Base-by-base conservation (phyloP, 176 grass and related monocot species). In the Pontederia crassipes region DNA sequence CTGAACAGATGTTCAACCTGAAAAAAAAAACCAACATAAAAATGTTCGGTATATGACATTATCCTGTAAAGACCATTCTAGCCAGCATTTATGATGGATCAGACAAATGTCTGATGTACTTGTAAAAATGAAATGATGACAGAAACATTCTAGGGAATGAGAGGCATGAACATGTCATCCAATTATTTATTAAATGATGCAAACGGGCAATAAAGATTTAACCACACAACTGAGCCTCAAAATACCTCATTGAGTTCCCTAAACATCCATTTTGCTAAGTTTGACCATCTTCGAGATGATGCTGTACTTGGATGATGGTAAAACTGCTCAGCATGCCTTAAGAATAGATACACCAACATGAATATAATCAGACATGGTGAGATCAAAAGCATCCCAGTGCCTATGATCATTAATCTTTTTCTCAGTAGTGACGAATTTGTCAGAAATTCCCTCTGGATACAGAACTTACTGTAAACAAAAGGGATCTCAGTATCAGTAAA, bases 1-100 rank as follows among this genome's bases (percentile, higher is more conserved):
- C 76, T 98, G 77, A 98, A 93, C 71, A 98, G 72, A 89, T 98
- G 94, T 61, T 98, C 85, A 2, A 93, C 94, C 94, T 98, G 79
- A 50, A 76, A 85, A 28, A 85, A 28, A 12, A 58, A 28, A 59
- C 1, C 17, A 14, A 29, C 11, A 8, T 59, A 6, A 59, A 9
- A 12, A 29, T 12, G 8, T 12, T 65, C 16, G 8, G 10, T 14
- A 65, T 49, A 16, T 11, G 17, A 14, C 29, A 62, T 46, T 61
- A 13, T 13, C n/a, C 14, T 45, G 17, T 40, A 40, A 40, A 40
- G 32, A 40, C 32, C 32, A 40, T 40, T 40, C 32, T 40, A 40
- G 6, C 32, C 32, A 40, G 6, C 32, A 40, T 40, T 7, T 40
- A 40, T 40, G 32, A 40, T 40, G 32, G 32, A 40, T 40, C 32